phyloP scores from a whole-genome alignment of 176 grass and related monocot genomes.

The Phyllostachys edulis region DNA sequence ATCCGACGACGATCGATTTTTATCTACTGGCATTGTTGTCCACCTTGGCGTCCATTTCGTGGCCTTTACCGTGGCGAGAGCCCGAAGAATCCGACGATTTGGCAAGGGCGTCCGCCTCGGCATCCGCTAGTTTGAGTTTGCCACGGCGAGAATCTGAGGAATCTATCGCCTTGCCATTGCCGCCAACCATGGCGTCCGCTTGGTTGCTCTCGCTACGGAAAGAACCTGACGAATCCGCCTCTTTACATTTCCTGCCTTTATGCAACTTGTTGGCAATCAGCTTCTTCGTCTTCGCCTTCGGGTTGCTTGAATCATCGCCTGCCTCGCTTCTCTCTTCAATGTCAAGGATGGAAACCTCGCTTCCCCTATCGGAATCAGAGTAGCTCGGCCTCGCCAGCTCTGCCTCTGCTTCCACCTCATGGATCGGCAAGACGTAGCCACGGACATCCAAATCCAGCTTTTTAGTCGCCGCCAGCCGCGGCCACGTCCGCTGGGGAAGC shows the following conservation, averaged over 20 bases:
- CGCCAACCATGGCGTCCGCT: conserved; percentile 8
- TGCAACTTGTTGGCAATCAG: conserved; percentile 45
- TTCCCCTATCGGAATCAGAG: too few species aligned
- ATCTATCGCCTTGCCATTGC: conserved; percentile 25
- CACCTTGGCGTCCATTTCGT: background rate
- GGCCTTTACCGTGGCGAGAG: background rate
- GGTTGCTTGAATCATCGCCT: conserved; percentile 2
- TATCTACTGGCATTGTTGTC: background rate
- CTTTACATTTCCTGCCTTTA: conserved; percentile 16
- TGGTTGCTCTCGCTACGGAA: conserved; percentile 28
- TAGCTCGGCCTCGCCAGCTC: too few species aligned
- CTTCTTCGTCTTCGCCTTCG: conserved; percentile 49
- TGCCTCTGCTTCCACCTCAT: too few species aligned
- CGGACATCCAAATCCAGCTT: too few species aligned
- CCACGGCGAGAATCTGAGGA: background rate
- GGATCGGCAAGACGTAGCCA: too few species aligned
- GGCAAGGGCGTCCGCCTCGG: background rate
- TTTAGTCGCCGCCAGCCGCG: too few species aligned
- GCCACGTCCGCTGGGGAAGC: too few species aligned
- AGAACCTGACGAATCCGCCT: background rate
- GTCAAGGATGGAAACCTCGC: too few species aligned
- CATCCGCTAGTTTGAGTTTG: background rate
- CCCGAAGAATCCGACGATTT: background rate
- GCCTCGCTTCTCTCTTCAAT: too few species aligned
- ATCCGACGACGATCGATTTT: background rate